Conservation (phyloP, 352 stramenopile species). For the Pythium sukuiense region DNA sequence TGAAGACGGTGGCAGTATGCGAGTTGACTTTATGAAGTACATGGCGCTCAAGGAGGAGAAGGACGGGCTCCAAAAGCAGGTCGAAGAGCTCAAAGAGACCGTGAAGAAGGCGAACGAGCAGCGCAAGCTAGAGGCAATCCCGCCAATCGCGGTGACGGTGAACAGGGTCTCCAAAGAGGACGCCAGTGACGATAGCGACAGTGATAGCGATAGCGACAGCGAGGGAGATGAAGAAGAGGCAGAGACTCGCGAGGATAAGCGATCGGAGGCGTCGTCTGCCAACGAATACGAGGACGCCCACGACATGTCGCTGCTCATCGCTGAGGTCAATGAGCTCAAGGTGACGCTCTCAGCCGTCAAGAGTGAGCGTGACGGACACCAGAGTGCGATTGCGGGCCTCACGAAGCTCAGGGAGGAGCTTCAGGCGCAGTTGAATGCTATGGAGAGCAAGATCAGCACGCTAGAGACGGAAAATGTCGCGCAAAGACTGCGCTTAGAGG, state of each 20-base stretch:
- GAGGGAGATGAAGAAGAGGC: conserved; percentile 23
- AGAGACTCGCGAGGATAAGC: conserved; percentile 17
- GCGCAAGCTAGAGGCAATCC: conserved; percentile 17
- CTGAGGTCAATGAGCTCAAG: conserved; percentile 57
- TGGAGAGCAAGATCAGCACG: conserved; percentile 21
- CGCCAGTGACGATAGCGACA: conserved; percentile 9
- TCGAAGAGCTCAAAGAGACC: conserved; percentile 28
- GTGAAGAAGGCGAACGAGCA: conserved; percentile 11
- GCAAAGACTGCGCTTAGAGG: conserved; percentile 14
- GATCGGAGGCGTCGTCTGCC: conserved; percentile 48
- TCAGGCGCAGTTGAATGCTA: neutral
- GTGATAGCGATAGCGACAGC: conserved; percentile 24
- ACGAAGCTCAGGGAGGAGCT: conserved; percentile 28
- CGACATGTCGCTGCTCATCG: conserved; percentile 46
- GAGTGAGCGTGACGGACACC: conserved; percentile 21
- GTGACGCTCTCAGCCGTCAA: conserved; percentile 26
- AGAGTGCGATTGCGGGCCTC: conserved; percentile 12
- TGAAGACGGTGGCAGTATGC: conserved; percentile 34
- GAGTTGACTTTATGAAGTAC: conserved; percentile 56
- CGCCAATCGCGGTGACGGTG: conserved; percentile 14
- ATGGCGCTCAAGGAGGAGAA: conserved; percentile 56
- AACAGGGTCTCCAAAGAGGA: conserved; percentile 29
- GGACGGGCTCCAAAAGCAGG: conserved; percentile 12
- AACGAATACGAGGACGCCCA: conserved; percentile 63
- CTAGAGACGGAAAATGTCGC: conserved; percentile 24